Evolutionary conservation across 2,329 filamentous ascomycete genomes (phyloP), one percentile per base, ranked within the genome.

Genomic region (Ascochyta clinopodiicola): DNA sequence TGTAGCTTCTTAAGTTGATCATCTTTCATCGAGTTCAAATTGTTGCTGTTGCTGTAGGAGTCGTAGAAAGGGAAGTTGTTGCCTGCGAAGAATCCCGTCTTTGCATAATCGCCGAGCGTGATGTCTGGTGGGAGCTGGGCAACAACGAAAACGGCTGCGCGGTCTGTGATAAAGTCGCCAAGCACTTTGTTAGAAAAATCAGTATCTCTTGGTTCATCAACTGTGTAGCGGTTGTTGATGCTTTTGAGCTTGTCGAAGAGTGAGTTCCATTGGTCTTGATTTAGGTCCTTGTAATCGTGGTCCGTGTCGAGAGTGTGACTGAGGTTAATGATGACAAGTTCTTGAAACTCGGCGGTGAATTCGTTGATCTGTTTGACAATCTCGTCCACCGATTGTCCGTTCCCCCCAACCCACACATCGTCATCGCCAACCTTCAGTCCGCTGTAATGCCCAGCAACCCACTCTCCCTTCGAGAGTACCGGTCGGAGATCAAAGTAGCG

Each of bases 401-500:
- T 77, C 36, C 78, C 79, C 15, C 80, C 80, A 3, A 81, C 60
- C 66, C 76, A 77, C 10, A 72, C 45, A 2, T 75, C 63, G 4
- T 72, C 66, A 1, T 75, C 61, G 2, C 72, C 66, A 50, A 76
- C 63, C 43, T 75, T 67, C 19, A 59, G 12, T 6, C 43, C 50
- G 44, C 72, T 76, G 52, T 80, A 78, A 47, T 81, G 77, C 27
- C 78, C 75, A 13, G 75, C 73, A 54, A 78, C 77, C 68, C 77
- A 81, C 35, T 76, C 58, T 17, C 72, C 76, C 12, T 63, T 64
- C 1, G 75, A 71, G 9, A 78, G 69, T 19, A 77, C 77, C 3
- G 81, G 74, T 1, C 81, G 73, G 5, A 83, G 67, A 56, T 83
- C 81, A 51, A 83, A 82, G 59, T 77, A 80, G 8, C 81, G 74